Conservation (phyloP, 305 asterid genomes). For the Fraxinus angustifolia region DNA sequence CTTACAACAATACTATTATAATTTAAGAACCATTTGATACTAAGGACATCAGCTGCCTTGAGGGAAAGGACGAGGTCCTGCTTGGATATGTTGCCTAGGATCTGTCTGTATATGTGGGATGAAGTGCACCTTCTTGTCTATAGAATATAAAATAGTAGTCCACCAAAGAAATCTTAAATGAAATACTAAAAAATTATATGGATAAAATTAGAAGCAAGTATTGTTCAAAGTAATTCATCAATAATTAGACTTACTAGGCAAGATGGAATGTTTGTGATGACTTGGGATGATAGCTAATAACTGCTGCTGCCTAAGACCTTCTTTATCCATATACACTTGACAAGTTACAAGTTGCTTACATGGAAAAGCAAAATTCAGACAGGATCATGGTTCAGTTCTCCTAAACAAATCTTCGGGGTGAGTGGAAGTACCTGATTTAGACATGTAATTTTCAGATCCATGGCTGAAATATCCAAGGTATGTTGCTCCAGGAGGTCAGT, state of each 20-base stretch:
- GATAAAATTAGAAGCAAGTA: slow-evolving; percentile 1
- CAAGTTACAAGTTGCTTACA: slow-evolving; percentile 77
- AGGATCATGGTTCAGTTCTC: slow-evolving; percentile 14
- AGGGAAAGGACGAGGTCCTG: slow-evolving; percentile 58
- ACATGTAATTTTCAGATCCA: slow-evolving; percentile 67
- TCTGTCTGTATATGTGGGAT: slow-evolving; percentile 72
- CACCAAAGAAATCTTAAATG: slow-evolving; percentile 16
- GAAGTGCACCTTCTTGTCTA: slow-evolving; percentile 90
- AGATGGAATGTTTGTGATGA: slow-evolving; percentile 93
- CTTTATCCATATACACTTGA: slow-evolving; percentile 69
- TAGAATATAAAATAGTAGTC: slow-evolving; percentile 48
- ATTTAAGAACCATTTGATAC: slow-evolving; percentile 9
- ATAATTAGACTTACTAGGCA: slow-evolving; percentile 64
- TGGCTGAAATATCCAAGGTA: slow-evolving; percentile 52
- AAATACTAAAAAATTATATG: slow-evolving; percentile 16
- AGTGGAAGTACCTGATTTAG: slow-evolving; percentile 53
- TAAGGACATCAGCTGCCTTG: slow-evolving; percentile 45
- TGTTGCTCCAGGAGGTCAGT: slow-evolving; percentile 82
- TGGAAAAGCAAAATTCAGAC: slow-evolving; percentile 25
- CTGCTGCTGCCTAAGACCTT: slow-evolving; percentile 94
- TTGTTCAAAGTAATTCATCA: background rate
- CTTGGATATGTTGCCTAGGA: slow-evolving; percentile 56
- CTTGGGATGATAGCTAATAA: slow-evolving; percentile 76
- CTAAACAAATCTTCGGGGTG: background rate
- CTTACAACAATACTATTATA: background rate